Evolutionary conservation across 1,284 basidiomycete genomes (phyloP).

Genomic region (Cryptococcus sp.): DNA sequence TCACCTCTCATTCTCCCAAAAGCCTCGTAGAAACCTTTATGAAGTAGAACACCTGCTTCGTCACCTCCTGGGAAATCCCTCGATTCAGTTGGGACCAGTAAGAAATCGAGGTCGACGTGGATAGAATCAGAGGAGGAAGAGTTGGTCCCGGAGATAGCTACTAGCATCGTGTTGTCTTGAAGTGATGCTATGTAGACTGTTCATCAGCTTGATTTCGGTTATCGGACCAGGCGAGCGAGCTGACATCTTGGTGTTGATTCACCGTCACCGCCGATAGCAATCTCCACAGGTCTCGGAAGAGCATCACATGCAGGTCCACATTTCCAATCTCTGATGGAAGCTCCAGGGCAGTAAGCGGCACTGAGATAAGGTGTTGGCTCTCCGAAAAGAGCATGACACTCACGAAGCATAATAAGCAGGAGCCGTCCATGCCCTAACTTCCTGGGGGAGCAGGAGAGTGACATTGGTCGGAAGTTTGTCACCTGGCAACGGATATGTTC

Average conservation of each 20-base stretch:
- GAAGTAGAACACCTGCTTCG: conserved; percentile 7
- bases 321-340: not conserved
- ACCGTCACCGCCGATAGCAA: conserved; percentile 13
- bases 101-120: conserved; percentile 20
- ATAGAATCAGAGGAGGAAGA: conserved; percentile 5
- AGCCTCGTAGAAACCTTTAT: conserved; percentile 22
- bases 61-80: conserved; percentile 13
- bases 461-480: not conserved
- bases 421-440: not conserved
- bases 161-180: conserved; percentile 7
- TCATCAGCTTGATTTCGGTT: not conserved
- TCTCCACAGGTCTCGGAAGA: not conserved
- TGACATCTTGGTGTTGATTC: conserved; percentile 12
- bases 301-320: not conserved
- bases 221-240: not conserved
- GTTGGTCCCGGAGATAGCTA: conserved; percentile 24
- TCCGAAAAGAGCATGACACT: not conserved
- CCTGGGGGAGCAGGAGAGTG: not conserved
- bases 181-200: conserved; percentile 10
- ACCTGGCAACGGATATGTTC: not conserved
- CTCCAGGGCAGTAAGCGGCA: not conserved
- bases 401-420: conserved; percentile 3
- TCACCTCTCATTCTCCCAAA: conserved; percentile 13
- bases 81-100: not conserved
- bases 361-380: not conserved